Base-by-base conservation (phyloP, 192 early-diverging fungal genomes). In the Entomortierella beljakovae region DNA sequence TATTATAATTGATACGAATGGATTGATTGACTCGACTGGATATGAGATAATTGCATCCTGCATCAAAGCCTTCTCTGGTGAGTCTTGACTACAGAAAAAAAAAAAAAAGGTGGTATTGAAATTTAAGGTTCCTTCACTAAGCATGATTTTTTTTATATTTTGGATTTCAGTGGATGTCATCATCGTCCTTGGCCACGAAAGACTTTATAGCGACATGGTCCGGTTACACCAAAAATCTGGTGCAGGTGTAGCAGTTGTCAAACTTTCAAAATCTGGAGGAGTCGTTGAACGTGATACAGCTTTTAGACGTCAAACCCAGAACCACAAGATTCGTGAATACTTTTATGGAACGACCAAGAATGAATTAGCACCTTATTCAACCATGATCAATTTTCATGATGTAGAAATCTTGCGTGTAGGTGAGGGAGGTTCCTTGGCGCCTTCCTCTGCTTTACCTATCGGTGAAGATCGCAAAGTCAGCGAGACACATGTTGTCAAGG, bases 201-300 rank as follows among this genome's bases (percentile, higher is more conserved):
- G 98, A 60, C 85, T 99, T 57, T 97, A 91, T 85, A 95, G 92
- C 70, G 89, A 95, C 48, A 88, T 98, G 67, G 82, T 71, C 6
- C 68, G 86, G n/a, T 77, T 89, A 33, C 86, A 87, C 42, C 86
- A 83, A 64, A 75, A 86, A 9, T 18, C 68, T 5, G 70, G 76
- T 3, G 81, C 97, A 7, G 70, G 76, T 3, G 81, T 97, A 6
- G 79, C 85, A 0, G 90, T 98, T 23, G 67, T 98, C 35, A 99
- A 97, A 76, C 81, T 98, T 32, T 82, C 91, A 4, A 98, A 98
- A 69, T 96, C 96, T 2, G 98, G 98, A 40, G 98, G 98, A 35
- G 94, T 96, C 0, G 98, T 98, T 0, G 89, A 95, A 51, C 84
- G 98, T n/a, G 94, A 96, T 80, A 80, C 90, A 10, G 59, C 73